Base-by-base conservation (phyloP, 2,329 filamentous ascomycete species). In the Botrytis fabae region DNA sequence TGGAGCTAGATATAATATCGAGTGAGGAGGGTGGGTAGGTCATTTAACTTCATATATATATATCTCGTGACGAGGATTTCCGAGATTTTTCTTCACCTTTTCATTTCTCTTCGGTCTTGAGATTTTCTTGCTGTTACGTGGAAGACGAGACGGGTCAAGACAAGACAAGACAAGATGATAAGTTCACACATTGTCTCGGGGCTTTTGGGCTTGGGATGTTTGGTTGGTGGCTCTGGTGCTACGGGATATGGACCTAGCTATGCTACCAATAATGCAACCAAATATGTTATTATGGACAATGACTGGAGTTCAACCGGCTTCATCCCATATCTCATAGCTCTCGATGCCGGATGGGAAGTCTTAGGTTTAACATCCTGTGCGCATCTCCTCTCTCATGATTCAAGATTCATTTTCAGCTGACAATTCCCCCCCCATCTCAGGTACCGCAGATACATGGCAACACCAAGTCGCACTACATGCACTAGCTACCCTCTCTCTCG, bases 371-470 rank as follows among this genome's bases (percentile, higher is more conserved):
- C 80, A 32, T 81, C 80, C 3, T 74, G 75, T 78, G 70, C 62
- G 69, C 20, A 69, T 18, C 8, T 60, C 28, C 2, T 7, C 20
- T 48, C 12, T 14, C 12, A 35, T 20, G 0, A 18, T 28, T 25
- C 40, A n/a, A 22, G 22, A 59, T 7, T 57, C n/a, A 44, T 9
- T 28, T 54, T 54, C 64, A 66, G 64, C 42, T 64, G 54, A 71
- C 18, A 25, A 8, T 35, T 35, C 22, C 1, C 5, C 5, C 22
- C 12, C n/a, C 4, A 20, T 80, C 18, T 32, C 28, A 74, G 77
- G 69, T 72, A 86, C 85, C 4, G 81, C 82, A 48, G 82, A 86
- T 73, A 82, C 82, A 4, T 87, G 84, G 85, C 82, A 84, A 48
- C 79, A 81, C 14, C 84, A 86, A 75, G 80, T 78, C 18, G 84